A percentile compares a stretch with the other conserved stretches of the same genome.
Evolutionary conservation across 2,329 filamentous ascomycete species (phyloP).

Genomic region (Fusarium sp.): DNA sequence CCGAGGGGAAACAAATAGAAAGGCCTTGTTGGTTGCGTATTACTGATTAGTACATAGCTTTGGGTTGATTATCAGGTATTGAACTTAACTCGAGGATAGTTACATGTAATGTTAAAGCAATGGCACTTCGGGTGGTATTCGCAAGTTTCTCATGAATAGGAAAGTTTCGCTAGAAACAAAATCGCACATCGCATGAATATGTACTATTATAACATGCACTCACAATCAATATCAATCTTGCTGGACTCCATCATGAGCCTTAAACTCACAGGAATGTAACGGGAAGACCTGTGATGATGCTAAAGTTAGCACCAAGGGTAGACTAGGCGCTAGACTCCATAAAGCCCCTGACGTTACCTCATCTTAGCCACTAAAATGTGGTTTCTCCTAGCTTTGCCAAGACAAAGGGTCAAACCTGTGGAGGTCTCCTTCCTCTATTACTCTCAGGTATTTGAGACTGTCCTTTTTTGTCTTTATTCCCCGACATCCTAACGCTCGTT

Average conservation of each 20-base stretch:
- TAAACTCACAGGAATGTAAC: conserved; percentile 9
- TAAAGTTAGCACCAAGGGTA: conserved; percentile 14
- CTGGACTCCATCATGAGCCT: neutral
- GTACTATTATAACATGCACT: neutral
- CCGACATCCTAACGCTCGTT: neutral
- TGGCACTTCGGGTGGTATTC: neutral
- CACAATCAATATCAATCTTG: neutral
- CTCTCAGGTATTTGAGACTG: conserved; percentile 13
- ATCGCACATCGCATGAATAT: neutral
- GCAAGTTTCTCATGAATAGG: neutral
- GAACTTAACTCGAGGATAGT: neutral
- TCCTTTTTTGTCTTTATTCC: conserved; percentile 16
- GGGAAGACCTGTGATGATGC: conserved; percentile 10
- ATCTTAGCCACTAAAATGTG: conserved; percentile 9
- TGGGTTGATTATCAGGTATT: neutral
- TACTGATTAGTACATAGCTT: neutral
- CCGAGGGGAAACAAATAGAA: neutral
- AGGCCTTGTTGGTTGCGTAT: neutral
- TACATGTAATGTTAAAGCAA: neutral
- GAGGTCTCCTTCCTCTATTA: conserved; percentile 9
- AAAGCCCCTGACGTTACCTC: conserved; percentile 13
- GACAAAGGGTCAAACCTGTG: conserved; percentile 15
- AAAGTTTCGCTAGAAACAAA: neutral
- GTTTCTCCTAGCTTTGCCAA: conserved; percentile 15
- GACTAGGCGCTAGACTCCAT: conserved; percentile 15